Evolutionary conservation across 2,329 filamentous ascomycete species (phyloP), one percentile per base, ranked within the genome.

Genomic region (Apiospora saccharicola): DNA sequence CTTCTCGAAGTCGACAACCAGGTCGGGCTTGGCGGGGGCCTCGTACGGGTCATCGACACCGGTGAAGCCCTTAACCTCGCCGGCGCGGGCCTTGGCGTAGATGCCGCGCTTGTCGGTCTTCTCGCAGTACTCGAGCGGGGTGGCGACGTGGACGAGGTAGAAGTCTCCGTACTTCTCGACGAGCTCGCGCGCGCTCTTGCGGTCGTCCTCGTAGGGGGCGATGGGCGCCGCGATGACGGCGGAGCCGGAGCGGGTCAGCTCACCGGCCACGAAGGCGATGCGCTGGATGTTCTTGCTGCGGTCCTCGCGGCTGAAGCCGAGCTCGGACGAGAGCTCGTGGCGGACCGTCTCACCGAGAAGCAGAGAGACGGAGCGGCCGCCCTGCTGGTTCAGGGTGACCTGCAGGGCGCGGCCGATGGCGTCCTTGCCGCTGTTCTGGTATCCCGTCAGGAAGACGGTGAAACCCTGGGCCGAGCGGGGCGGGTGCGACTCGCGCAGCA

Each of bases 1-100:
- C 89, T 93, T 96, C 85, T 93, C 92, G 71, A 92, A 83, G 83
- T 98, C 93, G 51, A 98, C 96, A 6, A 91, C 90, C 76, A 99
- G 87, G 82, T 98, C 91, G 44, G 95, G 90, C 85, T 96, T 95
- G 76, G 85, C 79, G 13, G 96, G 96, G 30, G 84, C 81, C 91
- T 99, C 96, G 81, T 99, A 99, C 68, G 96, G 95, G 86, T 98
- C 96, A 81, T 98, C 96, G 72, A 99, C 95, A 79, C 96, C 96
- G 10, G 96, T 99, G 89, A 99, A 99, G 75, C 95, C 95, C 90
- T 95, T 96, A 85, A 99, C 97, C 86, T 98, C 93, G 72, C 96
- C 96, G 26, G 88, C 89, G 75, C 96, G 90, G 53, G 96, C 96
- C 82, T 90, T 90, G 76, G 89, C 89, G 85, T 98, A 99, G 80